Evolutionary conservation across 495 filamentous ascomycete species (phyloP).

Genomic region (Penicillium pancosmium): DNA sequence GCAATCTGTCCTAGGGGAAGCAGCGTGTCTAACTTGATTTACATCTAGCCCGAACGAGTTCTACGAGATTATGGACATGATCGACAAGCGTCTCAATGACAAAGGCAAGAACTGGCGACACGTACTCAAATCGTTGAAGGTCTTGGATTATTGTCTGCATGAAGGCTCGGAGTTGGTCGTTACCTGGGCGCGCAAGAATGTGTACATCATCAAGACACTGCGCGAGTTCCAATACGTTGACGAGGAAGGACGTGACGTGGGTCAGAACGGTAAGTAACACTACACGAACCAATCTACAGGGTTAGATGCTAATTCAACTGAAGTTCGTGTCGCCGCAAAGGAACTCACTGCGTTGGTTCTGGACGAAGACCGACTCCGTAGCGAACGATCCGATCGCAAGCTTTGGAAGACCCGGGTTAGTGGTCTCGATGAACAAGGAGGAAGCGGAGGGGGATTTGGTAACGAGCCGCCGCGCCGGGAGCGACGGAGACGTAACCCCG

Average conservation of each 20-base stretch:
- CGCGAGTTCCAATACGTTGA: slow-evolving; percentile 96
- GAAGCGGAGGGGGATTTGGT: slow-evolving; percentile 38
- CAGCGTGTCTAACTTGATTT: slow-evolving; percentile 20
- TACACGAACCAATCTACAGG: not conserved
- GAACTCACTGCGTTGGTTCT: slow-evolving; percentile 93
- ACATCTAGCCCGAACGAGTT: slow-evolving; percentile 83
- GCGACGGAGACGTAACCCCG: slow-evolving; percentile 47
- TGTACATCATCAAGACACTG: slow-evolving; percentile 98
- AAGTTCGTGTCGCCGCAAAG: slow-evolving; percentile 94
- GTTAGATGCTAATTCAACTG: not conserved
- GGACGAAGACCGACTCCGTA: slow-evolving; percentile 92
- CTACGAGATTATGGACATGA: slow-evolving; percentile 99
- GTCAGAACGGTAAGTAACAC: slow-evolving; percentile 76
- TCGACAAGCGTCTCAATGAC: slow-evolving; percentile 98
- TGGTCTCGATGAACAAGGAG: slow-evolving; percentile 80
- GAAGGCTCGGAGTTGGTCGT: slow-evolving; percentile 97
- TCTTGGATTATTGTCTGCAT: slow-evolving; percentile 97
- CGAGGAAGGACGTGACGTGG: slow-evolving; percentile 91
- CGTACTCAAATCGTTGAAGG: slow-evolving; percentile 96
- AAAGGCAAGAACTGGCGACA: slow-evolving; percentile 99
- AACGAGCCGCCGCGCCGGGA: slow-evolving; percentile 43
- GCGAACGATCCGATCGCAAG: slow-evolving; percentile 88
- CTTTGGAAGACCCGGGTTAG: slow-evolving; percentile 96
- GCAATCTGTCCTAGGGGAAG: not conserved
- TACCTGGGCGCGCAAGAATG: slow-evolving; percentile 96